phyloP scores from a whole-genome alignment of 192 early-diverging fungal genomes.

The Mycoemilia scoparia region DNA sequence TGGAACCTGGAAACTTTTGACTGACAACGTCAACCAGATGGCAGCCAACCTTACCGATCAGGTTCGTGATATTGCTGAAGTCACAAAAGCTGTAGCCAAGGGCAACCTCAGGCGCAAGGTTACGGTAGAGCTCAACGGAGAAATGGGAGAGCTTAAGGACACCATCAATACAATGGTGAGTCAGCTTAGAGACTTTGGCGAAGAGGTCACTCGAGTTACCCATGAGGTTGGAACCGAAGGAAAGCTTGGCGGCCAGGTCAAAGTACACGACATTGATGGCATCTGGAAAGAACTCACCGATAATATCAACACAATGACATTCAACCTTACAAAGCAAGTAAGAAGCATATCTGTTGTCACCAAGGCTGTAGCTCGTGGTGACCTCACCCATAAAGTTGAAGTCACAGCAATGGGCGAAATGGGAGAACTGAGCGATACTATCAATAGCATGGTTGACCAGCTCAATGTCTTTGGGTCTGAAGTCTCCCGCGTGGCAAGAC shows the following conservation, averaged over 20 bases:
- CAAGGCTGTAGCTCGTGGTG: constrained; percentile 35
- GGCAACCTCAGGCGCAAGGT: constrained; percentile 35
- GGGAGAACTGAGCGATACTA: constrained; percentile 30
- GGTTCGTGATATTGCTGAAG: constrained; percentile 38
- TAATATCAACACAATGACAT: constrained; percentile 34
- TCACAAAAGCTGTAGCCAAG: constrained; percentile 33
- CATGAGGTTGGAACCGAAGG: constrained; percentile 33
- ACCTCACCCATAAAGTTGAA: constrained; percentile 30
- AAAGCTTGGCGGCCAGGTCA: constrained; percentile 30
- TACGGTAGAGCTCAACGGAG: constrained; percentile 29
- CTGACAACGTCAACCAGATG: constrained; percentile 40
- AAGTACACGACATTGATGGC: constrained; percentile 22
- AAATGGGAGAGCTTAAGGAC: constrained; percentile 14
- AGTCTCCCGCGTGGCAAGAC: constrained; percentile 40
- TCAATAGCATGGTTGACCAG: constrained; percentile 43
- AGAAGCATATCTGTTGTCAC: constrained; percentile 22
- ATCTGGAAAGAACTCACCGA: constrained; percentile 31
- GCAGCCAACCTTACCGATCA: constrained; percentile 40
- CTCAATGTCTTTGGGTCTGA: constrained; percentile 34
- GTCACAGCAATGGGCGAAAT: constrained; percentile 36
- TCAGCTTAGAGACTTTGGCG: constrained; percentile 26
- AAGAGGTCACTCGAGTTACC: constrained; percentile 28
- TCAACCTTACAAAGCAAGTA: constrained; percentile 37
- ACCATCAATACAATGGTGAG: constrained; percentile 14
- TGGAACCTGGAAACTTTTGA: constrained; percentile 41